These are phyloP conservation scores for Takakia lepidozioides DNA, from an alignment of 225 moss, liverwort and hornwort genomes.

Conservation along the genomic window DNA sequence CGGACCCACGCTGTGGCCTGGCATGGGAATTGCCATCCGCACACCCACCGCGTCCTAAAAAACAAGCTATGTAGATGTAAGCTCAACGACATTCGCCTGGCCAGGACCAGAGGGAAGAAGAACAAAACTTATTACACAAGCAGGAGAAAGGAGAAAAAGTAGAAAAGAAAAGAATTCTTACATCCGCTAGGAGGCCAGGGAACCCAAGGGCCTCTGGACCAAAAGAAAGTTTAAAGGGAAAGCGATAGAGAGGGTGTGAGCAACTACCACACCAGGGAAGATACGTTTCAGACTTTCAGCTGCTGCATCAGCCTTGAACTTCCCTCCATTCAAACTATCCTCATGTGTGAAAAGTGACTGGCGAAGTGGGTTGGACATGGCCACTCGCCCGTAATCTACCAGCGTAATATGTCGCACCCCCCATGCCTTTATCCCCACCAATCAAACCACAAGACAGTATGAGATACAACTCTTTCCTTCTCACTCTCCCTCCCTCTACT, in stretches of 20 bases:
- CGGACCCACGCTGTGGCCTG: conserved; percentile 68
- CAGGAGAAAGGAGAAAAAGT: neutral
- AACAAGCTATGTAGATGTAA: conserved; percentile 1
- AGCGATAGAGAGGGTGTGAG: conserved; percentile 22
- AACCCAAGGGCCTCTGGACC: no score
- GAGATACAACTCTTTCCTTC: no score
- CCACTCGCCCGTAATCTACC: conserved; percentile 84
- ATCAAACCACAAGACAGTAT: conserved; percentile 83
- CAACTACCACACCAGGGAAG: conserved; percentile 95
- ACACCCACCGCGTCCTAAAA: conserved; percentile 72
- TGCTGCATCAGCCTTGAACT: conserved; percentile 83
- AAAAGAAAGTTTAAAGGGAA: no score
- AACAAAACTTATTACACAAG: no score
- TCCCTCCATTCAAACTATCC: conserved; percentile 82
- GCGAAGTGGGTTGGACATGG: conserved; percentile 90
- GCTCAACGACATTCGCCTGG: no score
- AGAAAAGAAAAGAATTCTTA: neutral
- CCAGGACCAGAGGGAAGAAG: no score
- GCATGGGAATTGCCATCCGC: conserved; percentile 88
- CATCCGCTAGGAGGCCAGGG: no score
- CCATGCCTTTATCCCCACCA: conserved; percentile 83
- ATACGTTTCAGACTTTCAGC: conserved; percentile 82
- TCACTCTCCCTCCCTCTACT: no score
- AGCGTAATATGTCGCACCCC: conserved; percentile 83
- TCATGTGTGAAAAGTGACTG: conserved; percentile 83